Conservation (phyloP, 768 basidiomycete genomes). For the Galerina marginata region DNA sequence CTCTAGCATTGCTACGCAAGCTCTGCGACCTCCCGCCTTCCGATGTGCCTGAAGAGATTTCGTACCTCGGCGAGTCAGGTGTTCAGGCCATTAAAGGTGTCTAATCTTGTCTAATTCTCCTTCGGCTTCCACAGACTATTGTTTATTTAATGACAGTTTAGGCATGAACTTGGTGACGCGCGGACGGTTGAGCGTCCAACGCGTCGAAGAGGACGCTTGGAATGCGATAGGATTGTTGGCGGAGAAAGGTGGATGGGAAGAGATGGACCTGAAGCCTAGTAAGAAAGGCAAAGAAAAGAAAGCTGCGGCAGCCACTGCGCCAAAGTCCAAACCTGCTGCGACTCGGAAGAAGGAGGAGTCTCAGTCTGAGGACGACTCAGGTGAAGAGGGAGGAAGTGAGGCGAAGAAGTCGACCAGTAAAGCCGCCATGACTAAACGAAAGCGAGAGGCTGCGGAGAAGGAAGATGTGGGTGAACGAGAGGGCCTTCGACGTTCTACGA, state of each 20-base stretch:
- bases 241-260: constrained; percentile 80
- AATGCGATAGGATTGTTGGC: constrained; percentile 64
- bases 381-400: not conserved
- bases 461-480: not conserved
- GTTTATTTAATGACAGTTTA: constrained; percentile 26
- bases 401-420: not conserved
- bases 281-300: constrained; percentile 20
- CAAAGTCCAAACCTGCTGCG: not conserved
- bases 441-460: constrained; percentile 1
- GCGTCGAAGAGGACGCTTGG: constrained; percentile 72
- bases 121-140: constrained; percentile 1
- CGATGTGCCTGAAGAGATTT: constrained; percentile 56
- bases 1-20: constrained; percentile 73
- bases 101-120: constrained; percentile 28
- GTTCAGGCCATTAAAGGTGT: constrained; percentile 68
- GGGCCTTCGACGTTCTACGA: constrained; percentile 15
- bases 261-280: constrained; percentile 41
- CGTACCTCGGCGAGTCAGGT: constrained; percentile 70
- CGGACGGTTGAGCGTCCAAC: constrained; percentile 88
- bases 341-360: not conserved
- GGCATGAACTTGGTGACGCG: constrained; percentile 82
- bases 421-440: constrained; percentile 3
- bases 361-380: not conserved
- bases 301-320: not conserved
- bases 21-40: constrained; percentile 51